These are phyloP conservation scores for Arthrobotrys entomopaga DNA, from an alignment of 2,329 filamentous ascomycete species.

Conservation along the genomic window DNA sequence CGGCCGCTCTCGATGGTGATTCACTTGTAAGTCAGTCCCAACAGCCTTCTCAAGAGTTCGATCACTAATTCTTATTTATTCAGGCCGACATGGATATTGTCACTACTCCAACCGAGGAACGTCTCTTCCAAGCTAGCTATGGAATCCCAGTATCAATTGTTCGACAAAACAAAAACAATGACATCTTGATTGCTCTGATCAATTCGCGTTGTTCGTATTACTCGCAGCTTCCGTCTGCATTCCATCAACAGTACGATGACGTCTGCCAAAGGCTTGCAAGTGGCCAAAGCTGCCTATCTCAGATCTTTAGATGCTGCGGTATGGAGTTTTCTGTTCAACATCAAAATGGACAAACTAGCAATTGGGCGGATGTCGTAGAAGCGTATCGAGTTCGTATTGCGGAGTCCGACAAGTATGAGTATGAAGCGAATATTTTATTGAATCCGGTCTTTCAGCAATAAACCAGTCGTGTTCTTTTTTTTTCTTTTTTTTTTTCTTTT, in stretches of 20 bases:
- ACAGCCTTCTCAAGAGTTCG: neutral
- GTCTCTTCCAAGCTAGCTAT: neutral
- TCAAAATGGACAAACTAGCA: neutral
- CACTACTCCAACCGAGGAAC: neutral
- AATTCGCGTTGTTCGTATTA: conserved; percentile 1
- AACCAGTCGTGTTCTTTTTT: too few relatives aligned
- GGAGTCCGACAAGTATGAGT: neutral
- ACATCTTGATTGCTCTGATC: neutral
- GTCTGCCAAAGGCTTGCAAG: neutral
- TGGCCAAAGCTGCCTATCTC: neutral
- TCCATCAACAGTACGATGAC: neutral
- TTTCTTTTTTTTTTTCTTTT: too few relatives aligned
- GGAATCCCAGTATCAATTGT: neutral
- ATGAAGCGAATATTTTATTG: neutral
- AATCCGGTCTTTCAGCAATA: neutral
- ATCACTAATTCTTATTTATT: conserved; percentile 5
- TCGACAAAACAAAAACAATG: neutral
- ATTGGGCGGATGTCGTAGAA: conserved; percentile 2
- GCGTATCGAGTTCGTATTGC: neutral
- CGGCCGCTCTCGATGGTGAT: neutral
- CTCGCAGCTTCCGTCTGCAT: neutral
- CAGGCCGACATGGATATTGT: neutral
- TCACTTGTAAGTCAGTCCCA: neutral
- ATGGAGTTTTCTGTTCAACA: neutral
- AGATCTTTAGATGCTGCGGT: neutral